Evolutionary conservation across 139 green algal species (phyloP), one percentile per base, ranked within the genome.

Genomic region (Picochlorum sp.): DNA sequence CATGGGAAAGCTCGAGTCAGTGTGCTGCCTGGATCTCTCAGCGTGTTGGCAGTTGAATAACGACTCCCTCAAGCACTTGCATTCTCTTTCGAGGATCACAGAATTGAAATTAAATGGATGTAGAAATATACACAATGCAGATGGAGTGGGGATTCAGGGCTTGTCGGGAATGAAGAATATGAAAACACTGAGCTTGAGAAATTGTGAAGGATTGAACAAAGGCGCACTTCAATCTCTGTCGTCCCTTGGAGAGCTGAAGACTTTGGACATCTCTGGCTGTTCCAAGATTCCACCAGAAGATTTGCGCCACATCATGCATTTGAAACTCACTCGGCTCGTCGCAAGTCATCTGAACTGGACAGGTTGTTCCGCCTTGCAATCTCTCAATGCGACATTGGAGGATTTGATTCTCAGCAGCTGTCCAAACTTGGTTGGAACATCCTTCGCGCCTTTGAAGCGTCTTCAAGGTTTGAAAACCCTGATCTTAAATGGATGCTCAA

Each of bases 41-140:
- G 74, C 76, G 46, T 83, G 77, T 58, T 83, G 77, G 77, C 77
- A 83, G 66, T 68, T 82, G 37, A 82, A 70, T 6, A 49, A 66
- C 5, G 16, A 20, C 6, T 75, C 74, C 4, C 21, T 83, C 20
- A 23, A 37, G 1, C 24, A 52, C 14, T 60, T 83, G 9, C 63
- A 68, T 32, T 58, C 62, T 71, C 51, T 75, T 7, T 60, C 16
- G 1, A 9, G 28, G 2, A 23, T 82, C 15, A 15, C 20, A 9
- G 65, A 79, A n/a, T 38, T 81, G 6, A 71, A 81, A 57, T 21
- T 83, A 49, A 65, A 69, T 32, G 74, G 66, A 62, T 84, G 77
- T 66, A 57, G 70, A 34, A 82, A 79, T 58, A 44, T 84, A 30
- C 6, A 44, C n/a, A 79, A 70, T 61, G 4, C 16, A 9, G 37